phyloP scores from a whole-genome alignment of 2,329 filamentous ascomycete genomes.

The Arthroderma sp. region DNA sequence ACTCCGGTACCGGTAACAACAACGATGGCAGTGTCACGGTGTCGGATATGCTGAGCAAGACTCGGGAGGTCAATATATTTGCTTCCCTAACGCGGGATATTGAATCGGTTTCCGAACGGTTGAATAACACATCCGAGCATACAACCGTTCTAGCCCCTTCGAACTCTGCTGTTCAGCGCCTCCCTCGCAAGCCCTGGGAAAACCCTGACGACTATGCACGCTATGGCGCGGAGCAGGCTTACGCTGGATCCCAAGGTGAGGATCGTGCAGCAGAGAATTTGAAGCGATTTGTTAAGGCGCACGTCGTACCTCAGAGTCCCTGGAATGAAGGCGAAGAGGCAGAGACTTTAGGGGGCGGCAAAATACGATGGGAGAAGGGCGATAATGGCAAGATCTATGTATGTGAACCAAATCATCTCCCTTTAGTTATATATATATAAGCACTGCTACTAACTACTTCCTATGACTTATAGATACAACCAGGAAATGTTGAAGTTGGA shows the following conservation, averaged over 20 bases:
- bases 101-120: constrained; percentile 50
- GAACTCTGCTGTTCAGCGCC: constrained; percentile 63
- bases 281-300: constrained; percentile 68
- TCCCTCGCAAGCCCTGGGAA: constrained; percentile 65
- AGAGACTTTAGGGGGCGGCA: constrained; percentile 53
- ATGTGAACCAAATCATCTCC: constrained; percentile 20
- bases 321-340: constrained; percentile 59
- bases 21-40: constrained; percentile 48
- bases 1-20: constrained; percentile 8
- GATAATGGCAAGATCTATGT: constrained; percentile 53
- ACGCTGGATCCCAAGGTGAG: constrained; percentile 60
- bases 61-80: constrained; percentile 71
- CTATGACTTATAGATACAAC: constrained; percentile 39
- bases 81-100: constrained; percentile 67
- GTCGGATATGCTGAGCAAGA: constrained; percentile 69
- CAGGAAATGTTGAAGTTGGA: constrained; percentile 64
- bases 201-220: constrained; percentile 57
- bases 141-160: constrained; percentile 78
- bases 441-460: constrained; percentile 5
- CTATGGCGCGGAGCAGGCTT: constrained; percentile 52
- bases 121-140: constrained; percentile 54
- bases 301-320: constrained; percentile 61
- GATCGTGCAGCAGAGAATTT: constrained; percentile 67
- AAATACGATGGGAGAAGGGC: constrained; percentile 70
- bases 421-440: neutral